These are phyloP conservation scores for Roridomyces roridus DNA, from an alignment of 768 basidiomycete genomes.

Conservation along the genomic window DNA sequence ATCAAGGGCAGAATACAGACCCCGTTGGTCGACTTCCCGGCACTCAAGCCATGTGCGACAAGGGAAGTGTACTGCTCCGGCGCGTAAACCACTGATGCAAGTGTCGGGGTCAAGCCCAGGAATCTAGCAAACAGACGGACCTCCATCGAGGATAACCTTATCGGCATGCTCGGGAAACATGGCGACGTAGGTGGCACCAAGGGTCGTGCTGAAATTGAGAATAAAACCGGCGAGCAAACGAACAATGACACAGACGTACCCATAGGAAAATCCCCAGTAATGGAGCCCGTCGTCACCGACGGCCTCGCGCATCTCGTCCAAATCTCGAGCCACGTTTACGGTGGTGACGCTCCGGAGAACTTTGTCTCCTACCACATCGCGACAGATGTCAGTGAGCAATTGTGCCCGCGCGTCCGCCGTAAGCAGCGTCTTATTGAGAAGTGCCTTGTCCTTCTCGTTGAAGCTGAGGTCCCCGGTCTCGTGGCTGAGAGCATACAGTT, in stretches of 20 bases:
- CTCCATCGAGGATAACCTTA: conserved; percentile 11
- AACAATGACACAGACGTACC: neutral
- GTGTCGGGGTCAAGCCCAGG: neutral
- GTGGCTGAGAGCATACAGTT: conserved; percentile 7
- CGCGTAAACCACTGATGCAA: conserved; percentile 11
- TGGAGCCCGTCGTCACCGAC: conserved; percentile 15
- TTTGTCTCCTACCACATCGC: conserved; percentile 18
- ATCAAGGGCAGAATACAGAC: too few species aligned
- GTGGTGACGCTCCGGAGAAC: conserved; percentile 20
- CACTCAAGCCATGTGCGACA: conserved; percentile 13
- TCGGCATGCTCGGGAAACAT: conserved; percentile 21
- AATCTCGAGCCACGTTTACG: conserved; percentile 11
- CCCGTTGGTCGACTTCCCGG: conserved; percentile 16
- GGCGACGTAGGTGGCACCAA: conserved; percentile 19
- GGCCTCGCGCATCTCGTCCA: conserved; percentile 22
- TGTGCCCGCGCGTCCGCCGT: conserved; percentile 1
- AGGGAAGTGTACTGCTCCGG: conserved; percentile 19
- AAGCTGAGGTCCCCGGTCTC: conserved; percentile 18
- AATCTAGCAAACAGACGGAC: neutral
- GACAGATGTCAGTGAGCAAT: conserved; percentile 10
- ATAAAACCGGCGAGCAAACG: too few species aligned
- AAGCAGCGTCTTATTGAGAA: conserved; percentile 10
- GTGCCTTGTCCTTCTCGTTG: neutral
- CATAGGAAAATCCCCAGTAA: conserved; percentile 24
- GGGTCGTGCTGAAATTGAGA: conserved; percentile 1